phyloP scores from a whole-genome alignment of 2,329 filamentous ascomycete species.

The Calcarisporium arbuscula region DNA sequence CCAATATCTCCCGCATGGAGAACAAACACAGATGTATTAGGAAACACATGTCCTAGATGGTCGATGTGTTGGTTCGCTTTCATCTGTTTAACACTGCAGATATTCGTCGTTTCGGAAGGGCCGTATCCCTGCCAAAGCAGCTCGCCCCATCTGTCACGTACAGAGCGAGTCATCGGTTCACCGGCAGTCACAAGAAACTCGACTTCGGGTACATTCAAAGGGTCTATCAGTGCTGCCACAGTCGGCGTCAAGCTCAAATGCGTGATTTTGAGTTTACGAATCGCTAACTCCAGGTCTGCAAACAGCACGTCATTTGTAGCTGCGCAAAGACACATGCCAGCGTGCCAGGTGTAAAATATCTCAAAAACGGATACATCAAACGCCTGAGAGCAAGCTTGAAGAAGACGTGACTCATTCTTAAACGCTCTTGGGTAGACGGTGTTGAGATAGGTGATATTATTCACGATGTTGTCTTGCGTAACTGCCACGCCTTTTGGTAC shows the following conservation, averaged over 20 bases:
- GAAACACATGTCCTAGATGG: slow-evolving; percentile 69
- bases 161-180: slow-evolving; percentile 68
- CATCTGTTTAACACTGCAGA: slow-evolving; percentile 70
- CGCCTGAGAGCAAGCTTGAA: slow-evolving; percentile 78
- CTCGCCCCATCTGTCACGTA: slow-evolving; percentile 62
- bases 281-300: slow-evolving; percentile 61
- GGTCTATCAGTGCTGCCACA: slow-evolving; percentile 68
- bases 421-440: slow-evolving; percentile 55
- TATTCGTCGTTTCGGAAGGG: slow-evolving; percentile 81
- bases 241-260: slow-evolving; percentile 84
- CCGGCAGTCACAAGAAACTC: slow-evolving; percentile 75
- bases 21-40: slow-evolving; percentile 71
- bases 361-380: slow-evolving; percentile 90
- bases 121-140: slow-evolving; percentile 77
- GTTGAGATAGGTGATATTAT: slow-evolving; percentile 64
- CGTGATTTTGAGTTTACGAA: slow-evolving; percentile 59
- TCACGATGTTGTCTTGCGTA: slow-evolving; percentile 67
- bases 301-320: slow-evolving; percentile 70
- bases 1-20: slow-evolving; percentile 38
- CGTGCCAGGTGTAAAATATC: slow-evolving; percentile 78
- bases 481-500: slow-evolving; percentile 74
- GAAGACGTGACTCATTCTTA: slow-evolving; percentile 45
- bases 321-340: slow-evolving; percentile 72
- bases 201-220: slow-evolving; percentile 62
- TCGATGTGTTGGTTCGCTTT: slow-evolving; percentile 51